Evolutionary conservation across 2,329 filamentous ascomycete species (phyloP).

Genomic region (Dothideomycetidae sp.): DNA sequence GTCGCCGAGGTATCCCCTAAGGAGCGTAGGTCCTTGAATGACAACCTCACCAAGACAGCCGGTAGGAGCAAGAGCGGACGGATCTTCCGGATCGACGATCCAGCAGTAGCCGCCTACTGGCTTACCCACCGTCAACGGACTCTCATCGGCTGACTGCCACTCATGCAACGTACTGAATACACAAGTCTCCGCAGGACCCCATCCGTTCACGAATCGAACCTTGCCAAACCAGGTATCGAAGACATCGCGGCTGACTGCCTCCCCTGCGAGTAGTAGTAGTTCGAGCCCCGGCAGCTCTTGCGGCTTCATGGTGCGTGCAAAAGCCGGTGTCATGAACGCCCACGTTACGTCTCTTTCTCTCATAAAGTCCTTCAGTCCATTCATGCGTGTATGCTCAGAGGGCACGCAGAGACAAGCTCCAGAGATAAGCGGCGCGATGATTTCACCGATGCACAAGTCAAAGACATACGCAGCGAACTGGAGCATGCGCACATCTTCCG

Average conservation of each 20-base stretch:
- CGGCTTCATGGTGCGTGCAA: neutral
- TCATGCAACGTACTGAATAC: conserved; percentile 14
- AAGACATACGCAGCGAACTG: conserved; percentile 8
- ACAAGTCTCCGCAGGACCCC: conserved; percentile 8
- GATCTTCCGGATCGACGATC: conserved; percentile 2
- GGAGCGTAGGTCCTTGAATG: conserved; percentile 4
- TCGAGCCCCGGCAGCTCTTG: neutral
- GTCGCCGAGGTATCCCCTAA: neutral
- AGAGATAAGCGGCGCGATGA: conserved; percentile 1
- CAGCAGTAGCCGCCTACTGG: conserved; percentile 1
- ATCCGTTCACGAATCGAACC: conserved; percentile 3
- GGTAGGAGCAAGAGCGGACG: neutral
- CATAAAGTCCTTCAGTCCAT: neutral
- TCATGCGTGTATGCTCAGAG: conserved; percentile 1
- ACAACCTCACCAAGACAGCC: conserved; percentile 5
- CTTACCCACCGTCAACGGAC: conserved; percentile 6
- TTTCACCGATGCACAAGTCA: conserved; percentile 5
- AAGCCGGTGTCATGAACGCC: conserved; percentile 4
- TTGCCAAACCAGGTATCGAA: neutral
- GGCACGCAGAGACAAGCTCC: conserved; percentile 6
- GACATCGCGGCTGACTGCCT: conserved; percentile 1
- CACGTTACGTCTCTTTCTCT: neutral
- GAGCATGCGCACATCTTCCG: neutral
- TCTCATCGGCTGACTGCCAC: conserved; percentile 8
- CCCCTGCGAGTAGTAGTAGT: neutral